Conservation (phyloP, 164 flowering plant species). For the Kalanchoe fedtschenkoi region DNA sequence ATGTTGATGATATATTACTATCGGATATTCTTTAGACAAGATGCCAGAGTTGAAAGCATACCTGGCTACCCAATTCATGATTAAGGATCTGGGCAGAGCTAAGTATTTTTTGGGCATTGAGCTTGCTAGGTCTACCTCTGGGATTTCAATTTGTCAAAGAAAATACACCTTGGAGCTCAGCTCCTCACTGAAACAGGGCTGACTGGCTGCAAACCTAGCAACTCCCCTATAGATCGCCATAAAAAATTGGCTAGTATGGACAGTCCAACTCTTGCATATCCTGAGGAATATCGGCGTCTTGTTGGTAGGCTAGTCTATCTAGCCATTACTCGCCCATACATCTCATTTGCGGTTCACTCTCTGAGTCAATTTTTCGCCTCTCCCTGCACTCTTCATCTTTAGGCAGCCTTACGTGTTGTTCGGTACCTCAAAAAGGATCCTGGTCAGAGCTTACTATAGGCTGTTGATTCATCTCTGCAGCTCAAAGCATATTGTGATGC, state of each 20-base stretch:
- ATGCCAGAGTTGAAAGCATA: background rate
- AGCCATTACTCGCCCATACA: no score
- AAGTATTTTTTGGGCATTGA: background rate
- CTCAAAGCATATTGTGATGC: background rate
- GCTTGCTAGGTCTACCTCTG: background rate
- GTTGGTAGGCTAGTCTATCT: no score
- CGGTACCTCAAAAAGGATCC: background rate
- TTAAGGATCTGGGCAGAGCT: background rate
- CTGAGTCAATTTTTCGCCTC: no score
- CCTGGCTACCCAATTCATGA: background rate
- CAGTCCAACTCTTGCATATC: no score
- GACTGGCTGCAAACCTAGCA: no score
- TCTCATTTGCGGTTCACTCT: no score
- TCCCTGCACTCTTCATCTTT: no score
- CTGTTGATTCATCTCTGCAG: background rate
- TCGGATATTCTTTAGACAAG: background rate
- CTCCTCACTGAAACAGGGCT: no score
- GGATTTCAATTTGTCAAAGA: background rate
- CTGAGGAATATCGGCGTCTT: no score
- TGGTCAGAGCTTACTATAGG: background rate
- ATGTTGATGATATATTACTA: background rate
- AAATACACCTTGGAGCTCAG: background rate
- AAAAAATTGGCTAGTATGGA: no score
- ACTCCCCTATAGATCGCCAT: no score
- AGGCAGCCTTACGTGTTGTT: background rate